Base-by-base conservation (phyloP, 139 green algal species). In the Volvox africanus region DNA sequence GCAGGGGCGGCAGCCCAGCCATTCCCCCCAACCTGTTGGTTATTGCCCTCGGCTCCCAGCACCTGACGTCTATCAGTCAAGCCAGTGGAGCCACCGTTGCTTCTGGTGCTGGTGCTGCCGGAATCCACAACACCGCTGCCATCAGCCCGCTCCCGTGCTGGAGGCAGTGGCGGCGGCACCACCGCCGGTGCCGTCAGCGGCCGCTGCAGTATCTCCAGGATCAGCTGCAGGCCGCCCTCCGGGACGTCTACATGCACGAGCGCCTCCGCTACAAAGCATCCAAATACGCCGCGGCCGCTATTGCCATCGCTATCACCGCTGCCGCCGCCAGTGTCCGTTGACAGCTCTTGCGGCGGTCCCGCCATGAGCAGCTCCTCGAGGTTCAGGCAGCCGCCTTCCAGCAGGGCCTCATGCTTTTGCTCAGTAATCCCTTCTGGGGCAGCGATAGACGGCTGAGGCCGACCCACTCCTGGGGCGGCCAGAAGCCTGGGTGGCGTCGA, bases 231-330 rank as follows among this genome's bases (percentile, higher is more conserved):
- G 16, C 91, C 85, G 9, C 87, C 86, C 30, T 80, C 69, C 0
- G 92, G 93, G 1, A 92, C 73, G n/a, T 95, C 87, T 9, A 95
- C 79, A 3, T 89, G 83, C 17, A 93, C 88, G 65, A 89, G 61
- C 18, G 91, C 78, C 83, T 92, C 89, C 11, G 55, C 65, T 37
- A 88, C 68, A 12, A 92, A 86, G 88, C 79, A 50, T 91, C 61
- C 87, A n/a, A 6, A 78, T 22, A 37, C 36, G 19, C 37, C 36
- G 36, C 78, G 37, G 36, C 78, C 78, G 12, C 36, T 18, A 61
- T 24, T 24, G 26, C 33, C 13, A 35, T 24, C 19, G 67, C 61
- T n/a, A 65, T 28, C 11, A 17, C 11, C 80, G 37, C 50, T n/a
- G 80, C 26, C 80, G 61, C n/a, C 26, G 30, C 80, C 80, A 26